phyloP scores from a whole-genome alignment of 768 basidiomycete genomes.

The Russula vinacea region DNA sequence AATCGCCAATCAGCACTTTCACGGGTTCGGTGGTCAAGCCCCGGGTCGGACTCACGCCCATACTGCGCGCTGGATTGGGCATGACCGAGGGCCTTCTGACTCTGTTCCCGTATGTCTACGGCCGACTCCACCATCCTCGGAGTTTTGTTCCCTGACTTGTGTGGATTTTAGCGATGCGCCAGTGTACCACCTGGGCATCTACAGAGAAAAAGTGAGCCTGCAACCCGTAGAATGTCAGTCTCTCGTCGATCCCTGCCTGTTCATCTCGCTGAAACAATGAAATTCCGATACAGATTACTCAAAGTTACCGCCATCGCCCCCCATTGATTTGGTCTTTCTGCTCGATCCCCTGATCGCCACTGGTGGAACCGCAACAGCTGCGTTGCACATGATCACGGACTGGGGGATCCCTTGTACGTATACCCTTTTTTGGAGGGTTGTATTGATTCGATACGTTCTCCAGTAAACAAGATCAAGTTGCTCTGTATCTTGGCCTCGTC shows the following conservation, averaged over 20 bases:
- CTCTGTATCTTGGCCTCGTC: conserved; percentile 78
- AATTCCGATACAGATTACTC: conserved; percentile 65
- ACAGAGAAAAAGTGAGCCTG: conserved; percentile 78
- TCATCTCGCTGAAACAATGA: background rate
- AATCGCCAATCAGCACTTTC: conserved; percentile 78
- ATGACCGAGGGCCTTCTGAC: conserved; percentile 87
- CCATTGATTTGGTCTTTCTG: conserved; percentile 81
- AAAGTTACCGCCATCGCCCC: conserved; percentile 72
- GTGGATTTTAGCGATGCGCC: conserved; percentile 54
- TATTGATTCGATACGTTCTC: background rate
- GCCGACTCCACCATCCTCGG: background rate
- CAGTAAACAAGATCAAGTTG: conserved; percentile 73
- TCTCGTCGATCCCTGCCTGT: background rate
- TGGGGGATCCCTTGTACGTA: conserved; percentile 72
- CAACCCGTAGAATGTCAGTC: conserved; percentile 86
- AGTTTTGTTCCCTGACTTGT: background rate
- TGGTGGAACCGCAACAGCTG: conserved; percentile 87
- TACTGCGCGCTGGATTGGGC: conserved; percentile 88
- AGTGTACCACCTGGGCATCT: conserved; percentile 89
- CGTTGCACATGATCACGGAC: conserved; percentile 78
- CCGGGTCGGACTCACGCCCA: conserved; percentile 82
- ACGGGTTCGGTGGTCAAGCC: conserved; percentile 73
- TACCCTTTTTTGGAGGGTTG: background rate
- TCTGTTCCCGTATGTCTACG: conserved; percentile 70
- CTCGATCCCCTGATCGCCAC: conserved; percentile 94